phyloP scores from a whole-genome alignment of 306 rosid genomes.

The Hippophae tibetana region DNA sequence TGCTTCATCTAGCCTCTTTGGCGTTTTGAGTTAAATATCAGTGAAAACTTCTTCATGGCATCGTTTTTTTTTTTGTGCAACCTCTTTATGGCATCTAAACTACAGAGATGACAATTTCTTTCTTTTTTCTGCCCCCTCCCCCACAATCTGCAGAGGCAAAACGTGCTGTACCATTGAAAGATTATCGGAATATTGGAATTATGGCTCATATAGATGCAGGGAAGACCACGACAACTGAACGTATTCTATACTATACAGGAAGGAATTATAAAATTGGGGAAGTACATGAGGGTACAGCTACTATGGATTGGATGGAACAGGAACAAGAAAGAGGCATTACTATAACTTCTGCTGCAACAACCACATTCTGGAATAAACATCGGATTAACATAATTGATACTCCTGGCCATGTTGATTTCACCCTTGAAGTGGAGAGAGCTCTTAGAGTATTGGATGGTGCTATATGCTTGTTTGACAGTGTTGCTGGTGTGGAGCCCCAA shows the following conservation, averaged over 20 bases:
- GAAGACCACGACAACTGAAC: constrained; percentile 87
- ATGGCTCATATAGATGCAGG: constrained; percentile 99
- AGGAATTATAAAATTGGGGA: constrained; percentile 95
- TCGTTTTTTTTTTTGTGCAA: no score
- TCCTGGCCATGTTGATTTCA: constrained; percentile 95
- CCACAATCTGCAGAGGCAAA: constrained; percentile 29
- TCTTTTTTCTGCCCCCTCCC: no score
- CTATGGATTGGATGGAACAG: constrained; percentile 99
- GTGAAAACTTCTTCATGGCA: neutral
- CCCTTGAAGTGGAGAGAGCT: constrained; percentile 94
- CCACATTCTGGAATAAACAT: constrained; percentile 91
- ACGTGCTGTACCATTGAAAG: constrained; percentile 55
- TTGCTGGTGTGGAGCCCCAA: constrained; percentile 97
- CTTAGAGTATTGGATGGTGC: constrained; percentile 97
- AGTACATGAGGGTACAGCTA: constrained; percentile 94
- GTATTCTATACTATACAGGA: constrained; percentile 82
- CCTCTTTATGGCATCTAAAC: constrained; percentile 1
- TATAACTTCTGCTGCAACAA: constrained; percentile 96
- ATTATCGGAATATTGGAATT: constrained; percentile 90
- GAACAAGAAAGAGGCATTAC: constrained; percentile 99
- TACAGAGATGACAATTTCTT: no score
- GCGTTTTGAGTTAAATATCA: neutral
- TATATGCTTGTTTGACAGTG: constrained; percentile 92
- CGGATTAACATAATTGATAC: constrained; percentile 92
- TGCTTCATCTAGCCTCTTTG: neutral